These are phyloP conservation scores for Fusarium liriodendri DNA, from an alignment of 2,329 filamentous ascomycete genomes.

Conservation along the genomic window DNA sequence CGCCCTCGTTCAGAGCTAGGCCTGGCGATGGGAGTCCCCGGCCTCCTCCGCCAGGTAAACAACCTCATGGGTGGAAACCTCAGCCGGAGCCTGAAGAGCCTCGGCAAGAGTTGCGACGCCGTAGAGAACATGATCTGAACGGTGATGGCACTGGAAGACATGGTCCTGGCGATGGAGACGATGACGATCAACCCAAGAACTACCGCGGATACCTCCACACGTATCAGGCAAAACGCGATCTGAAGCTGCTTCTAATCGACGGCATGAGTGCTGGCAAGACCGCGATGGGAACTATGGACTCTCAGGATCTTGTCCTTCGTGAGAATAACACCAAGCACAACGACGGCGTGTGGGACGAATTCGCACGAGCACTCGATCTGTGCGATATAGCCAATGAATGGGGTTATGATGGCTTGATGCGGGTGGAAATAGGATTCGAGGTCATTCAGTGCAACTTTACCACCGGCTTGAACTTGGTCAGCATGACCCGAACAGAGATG, in stretches of 20 bases:
- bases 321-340: constrained; percentile 45
- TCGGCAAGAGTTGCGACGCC: constrained; percentile 22
- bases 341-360: constrained; percentile 54
- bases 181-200: constrained; percentile 9
- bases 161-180: constrained; percentile 4
- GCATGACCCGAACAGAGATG: constrained; percentile 44
- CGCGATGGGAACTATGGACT: constrained; percentile 73
- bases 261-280: constrained; percentile 77
- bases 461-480: constrained; percentile 53
- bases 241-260: constrained; percentile 76
- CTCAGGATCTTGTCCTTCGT: constrained; percentile 71
- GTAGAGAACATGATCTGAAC: not conserved
- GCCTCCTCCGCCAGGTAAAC: constrained; percentile 1
- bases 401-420: constrained; percentile 74
- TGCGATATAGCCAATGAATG: constrained; percentile 64
- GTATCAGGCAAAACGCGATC: constrained; percentile 67
- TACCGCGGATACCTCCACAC: constrained; percentile 73
- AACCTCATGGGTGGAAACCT: not conserved
- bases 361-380: constrained; percentile 62
- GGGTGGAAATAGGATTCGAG: constrained; percentile 78
- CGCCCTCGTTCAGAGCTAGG: constrained; percentile 46
- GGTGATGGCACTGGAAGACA: not conserved
- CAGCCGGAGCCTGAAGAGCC: not conserved
- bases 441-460: constrained; percentile 75
- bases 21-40: not conserved